Evolutionary conservation across 148 eudicot species (phyloP).

Genomic region (Rhododendron kiyosumense): DNA sequence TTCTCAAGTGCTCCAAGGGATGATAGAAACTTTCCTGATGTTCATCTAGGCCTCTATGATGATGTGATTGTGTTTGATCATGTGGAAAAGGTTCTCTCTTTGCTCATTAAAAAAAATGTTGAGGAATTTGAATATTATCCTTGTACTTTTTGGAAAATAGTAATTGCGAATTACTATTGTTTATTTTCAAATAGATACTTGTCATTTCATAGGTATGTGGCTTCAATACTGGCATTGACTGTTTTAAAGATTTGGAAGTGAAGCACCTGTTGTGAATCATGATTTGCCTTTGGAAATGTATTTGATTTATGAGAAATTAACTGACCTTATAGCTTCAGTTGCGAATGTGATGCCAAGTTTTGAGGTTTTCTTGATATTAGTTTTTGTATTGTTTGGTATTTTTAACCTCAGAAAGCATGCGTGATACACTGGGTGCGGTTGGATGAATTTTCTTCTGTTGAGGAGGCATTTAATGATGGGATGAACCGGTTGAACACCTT

Average conservation of each 20-base stretch:
- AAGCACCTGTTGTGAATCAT: neutral
- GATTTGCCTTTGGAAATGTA: neutral
- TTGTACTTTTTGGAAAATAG: neutral
- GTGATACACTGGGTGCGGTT: constrained; percentile 92
- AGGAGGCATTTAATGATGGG: constrained; percentile 82
- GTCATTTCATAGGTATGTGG: neutral
- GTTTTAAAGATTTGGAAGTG: neutral
- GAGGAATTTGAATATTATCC: neutral
- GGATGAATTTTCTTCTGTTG: constrained; percentile 67
- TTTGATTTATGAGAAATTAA: neutral
- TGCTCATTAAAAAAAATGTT: neutral
- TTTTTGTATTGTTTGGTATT: neutral
- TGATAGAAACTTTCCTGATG: constrained; percentile 91
- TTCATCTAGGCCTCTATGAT: constrained; percentile 92
- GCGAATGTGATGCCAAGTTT: neutral
- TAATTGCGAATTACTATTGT: neutral
- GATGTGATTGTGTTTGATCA: constrained; percentile 95
- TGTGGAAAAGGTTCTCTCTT: constrained; percentile 73
- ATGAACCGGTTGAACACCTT: constrained; percentile 51
- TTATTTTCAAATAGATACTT: neutral
- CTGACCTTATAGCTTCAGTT: neutral
- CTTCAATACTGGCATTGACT: neutral
- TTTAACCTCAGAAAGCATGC: constrained; percentile 53
- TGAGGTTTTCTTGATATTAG: neutral
- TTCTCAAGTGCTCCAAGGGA: constrained; percentile 79